Percentiles rank a stretch among this genome's conserved stretches.
These are phyloP conservation scores for Tolypocladium paradoxum DNA, from an alignment of 2,329 filamentous ascomycete genomes.

Conservation along the genomic window DNA sequence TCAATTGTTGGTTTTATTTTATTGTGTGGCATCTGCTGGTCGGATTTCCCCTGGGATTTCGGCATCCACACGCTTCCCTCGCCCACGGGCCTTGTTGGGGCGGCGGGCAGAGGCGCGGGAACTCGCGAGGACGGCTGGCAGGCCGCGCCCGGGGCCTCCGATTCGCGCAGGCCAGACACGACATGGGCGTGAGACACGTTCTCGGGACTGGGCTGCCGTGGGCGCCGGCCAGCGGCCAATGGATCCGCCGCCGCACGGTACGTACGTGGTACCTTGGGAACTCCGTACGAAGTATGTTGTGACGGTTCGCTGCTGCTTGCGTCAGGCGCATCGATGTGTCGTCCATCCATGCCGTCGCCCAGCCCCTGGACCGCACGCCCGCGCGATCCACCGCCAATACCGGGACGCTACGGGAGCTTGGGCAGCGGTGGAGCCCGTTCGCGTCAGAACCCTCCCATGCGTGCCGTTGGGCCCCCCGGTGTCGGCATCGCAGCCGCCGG, in stretches of 20 bases:
- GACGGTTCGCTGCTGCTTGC: not conserved
- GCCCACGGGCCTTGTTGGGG: not conserved
- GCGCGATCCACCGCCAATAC: too few species aligned
- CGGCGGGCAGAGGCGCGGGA: too few species aligned
- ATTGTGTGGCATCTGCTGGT: too few species aligned
- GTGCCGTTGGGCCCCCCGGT: not conserved
- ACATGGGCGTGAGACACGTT: slow-evolving; percentile 1
- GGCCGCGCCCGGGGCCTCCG: too few species aligned
- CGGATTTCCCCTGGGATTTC: too few species aligned
- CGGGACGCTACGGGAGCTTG: not conserved
- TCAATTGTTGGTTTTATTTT: not conserved
- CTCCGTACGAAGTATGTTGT: too few species aligned
- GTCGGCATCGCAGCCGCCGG: not conserved
- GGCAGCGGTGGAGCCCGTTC: not conserved
- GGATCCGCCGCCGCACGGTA: too few species aligned
- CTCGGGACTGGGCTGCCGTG: slow-evolving; percentile 1
- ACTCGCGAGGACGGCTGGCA: too few species aligned
- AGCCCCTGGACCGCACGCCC: too few species aligned
- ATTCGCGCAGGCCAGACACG: not conserved
- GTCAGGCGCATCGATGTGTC: not conserved
- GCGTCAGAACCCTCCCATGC: not conserved
- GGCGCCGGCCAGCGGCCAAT: not conserved
- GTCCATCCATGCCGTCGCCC: too few species aligned
- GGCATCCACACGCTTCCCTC: too few species aligned
- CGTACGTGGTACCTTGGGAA: too few species aligned